phyloP scores from a whole-genome alignment of 2,329 filamentous ascomycete species.

The Talaromyces sp. region DNA sequence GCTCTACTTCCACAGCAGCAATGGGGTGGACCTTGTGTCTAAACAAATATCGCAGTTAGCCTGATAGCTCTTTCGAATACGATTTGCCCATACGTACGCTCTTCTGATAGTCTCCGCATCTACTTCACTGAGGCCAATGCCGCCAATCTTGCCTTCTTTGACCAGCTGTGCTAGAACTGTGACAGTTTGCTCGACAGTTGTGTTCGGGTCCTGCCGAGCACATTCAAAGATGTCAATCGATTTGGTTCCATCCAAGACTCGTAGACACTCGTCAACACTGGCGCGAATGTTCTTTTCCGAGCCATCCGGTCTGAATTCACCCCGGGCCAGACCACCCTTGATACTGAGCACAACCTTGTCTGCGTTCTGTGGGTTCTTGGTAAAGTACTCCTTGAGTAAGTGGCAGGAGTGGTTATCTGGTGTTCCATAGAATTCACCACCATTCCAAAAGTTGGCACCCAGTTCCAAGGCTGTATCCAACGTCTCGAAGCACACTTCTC shows the following conservation, averaged over 20 bases:
- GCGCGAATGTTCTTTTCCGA: slow-evolving; percentile 52
- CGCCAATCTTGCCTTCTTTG: slow-evolving; percentile 41
- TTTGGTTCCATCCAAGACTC: slow-evolving; percentile 33
- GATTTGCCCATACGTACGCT: slow-evolving; percentile 25
- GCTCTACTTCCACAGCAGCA: slow-evolving; percentile 57
- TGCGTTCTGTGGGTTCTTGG: slow-evolving; percentile 60
- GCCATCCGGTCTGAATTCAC: slow-evolving; percentile 40
- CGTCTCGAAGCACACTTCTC: slow-evolving; percentile 14
- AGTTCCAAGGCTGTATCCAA: slow-evolving; percentile 50
- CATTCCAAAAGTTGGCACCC: slow-evolving; percentile 56
- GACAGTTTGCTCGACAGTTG: slow-evolving; percentile 46
- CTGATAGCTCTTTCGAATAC: background rate
- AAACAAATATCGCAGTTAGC: background rate
- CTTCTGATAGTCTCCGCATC: slow-evolving; percentile 42
- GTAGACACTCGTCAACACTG: slow-evolving; percentile 56
- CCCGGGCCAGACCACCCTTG: slow-evolving; percentile 50
- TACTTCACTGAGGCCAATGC: slow-evolving; percentile 41
- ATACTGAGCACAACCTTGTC: slow-evolving; percentile 58
- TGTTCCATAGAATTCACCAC: slow-evolving; percentile 61
- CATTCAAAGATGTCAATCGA: slow-evolving; percentile 59
- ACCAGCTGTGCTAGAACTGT: slow-evolving; percentile 34
- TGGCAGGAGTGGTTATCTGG: slow-evolving; percentile 55
- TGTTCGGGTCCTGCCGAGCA: slow-evolving; percentile 52
- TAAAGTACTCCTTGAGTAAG: slow-evolving; percentile 59
- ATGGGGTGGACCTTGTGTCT: slow-evolving; percentile 47